Conservation (phyloP, 352 stramenopile genomes). For the Globisporangium iwayamae region DNA sequence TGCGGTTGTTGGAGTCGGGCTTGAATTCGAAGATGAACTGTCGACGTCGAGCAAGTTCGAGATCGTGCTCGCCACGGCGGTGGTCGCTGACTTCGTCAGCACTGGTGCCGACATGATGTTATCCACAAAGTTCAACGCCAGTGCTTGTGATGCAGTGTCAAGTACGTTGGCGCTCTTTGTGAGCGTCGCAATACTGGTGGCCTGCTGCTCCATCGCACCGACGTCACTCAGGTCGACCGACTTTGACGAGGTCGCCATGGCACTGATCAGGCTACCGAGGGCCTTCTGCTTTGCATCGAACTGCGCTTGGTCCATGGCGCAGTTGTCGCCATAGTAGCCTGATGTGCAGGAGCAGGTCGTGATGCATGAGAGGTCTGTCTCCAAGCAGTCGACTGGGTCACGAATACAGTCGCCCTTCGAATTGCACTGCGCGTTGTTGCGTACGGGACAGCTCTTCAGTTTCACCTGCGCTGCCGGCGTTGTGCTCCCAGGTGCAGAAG, state of each 20-base stretch:
- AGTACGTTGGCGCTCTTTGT: conserved; percentile 59
- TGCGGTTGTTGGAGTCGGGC: conserved; percentile 3
- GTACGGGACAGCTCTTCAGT: conserved; percentile 50
- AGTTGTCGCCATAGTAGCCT: conserved; percentile 62
- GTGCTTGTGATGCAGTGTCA: conserved; percentile 35
- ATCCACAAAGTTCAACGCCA: conserved; percentile 55
- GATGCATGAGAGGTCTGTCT: conserved; percentile 48
- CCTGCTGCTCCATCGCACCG: conserved; percentile 57
- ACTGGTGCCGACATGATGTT: conserved; percentile 53
- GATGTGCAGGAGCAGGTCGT: conserved; percentile 45
- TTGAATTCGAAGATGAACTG: conserved; percentile 6
- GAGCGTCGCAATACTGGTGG: conserved; percentile 58
- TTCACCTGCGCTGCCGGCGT: conserved; percentile 21
- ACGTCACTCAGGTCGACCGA: conserved; percentile 50
- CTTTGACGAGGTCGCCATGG: conserved; percentile 47
- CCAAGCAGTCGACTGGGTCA: conserved; percentile 33
- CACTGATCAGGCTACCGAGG: conserved; percentile 46
- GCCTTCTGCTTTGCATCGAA: conserved; percentile 50
- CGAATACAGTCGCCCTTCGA: conserved; percentile 46
- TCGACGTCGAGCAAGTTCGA: conserved; percentile 57
- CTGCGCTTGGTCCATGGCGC: conserved; percentile 40
- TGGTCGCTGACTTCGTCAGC: conserved; percentile 40
- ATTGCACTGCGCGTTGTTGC: conserved; percentile 35
- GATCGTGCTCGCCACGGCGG: conserved; percentile 50
- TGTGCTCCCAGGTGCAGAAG: conserved; percentile 13